Conservation (phyloP, 768 basidiomycete species). For the Pluteus cervinus region DNA sequence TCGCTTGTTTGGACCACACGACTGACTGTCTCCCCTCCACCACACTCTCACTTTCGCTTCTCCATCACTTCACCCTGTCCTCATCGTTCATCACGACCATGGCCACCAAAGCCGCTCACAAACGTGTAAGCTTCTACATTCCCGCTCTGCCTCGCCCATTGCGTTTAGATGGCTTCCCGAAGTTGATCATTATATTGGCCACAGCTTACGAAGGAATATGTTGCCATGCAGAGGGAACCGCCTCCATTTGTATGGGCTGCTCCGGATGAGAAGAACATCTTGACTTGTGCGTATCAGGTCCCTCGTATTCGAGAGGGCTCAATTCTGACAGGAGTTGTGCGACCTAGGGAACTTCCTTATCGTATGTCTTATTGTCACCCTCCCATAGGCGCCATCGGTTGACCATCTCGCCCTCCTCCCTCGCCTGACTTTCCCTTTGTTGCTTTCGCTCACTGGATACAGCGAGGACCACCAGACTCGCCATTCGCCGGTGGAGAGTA, state of each 20-base stretch:
- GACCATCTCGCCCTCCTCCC: constrained; percentile 3
- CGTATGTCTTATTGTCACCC: too few relatives aligned
- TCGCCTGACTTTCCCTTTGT: constrained; percentile 10
- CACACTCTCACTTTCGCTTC: neutral
- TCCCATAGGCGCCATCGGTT: too few relatives aligned
- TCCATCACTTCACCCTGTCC: constrained; percentile 7
- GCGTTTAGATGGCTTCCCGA: neutral
- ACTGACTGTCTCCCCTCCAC: neutral
- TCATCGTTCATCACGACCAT: constrained; percentile 29
- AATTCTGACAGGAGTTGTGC: constrained; percentile 3
- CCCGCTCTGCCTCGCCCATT: constrained; percentile 1
- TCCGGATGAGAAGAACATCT: constrained; percentile 96
- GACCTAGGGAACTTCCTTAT: constrained; percentile 89
- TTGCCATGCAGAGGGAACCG: constrained; percentile 86
- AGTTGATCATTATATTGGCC: neutral
- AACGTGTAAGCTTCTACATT: constrained; percentile 48
- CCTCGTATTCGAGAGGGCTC: neutral
- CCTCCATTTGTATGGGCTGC: constrained; percentile 95
- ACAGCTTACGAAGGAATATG: constrained; percentile 83
- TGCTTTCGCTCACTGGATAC: constrained; percentile 4
- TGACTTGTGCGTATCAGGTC: constrained; percentile 65
- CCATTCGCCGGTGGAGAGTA: constrained; percentile 92
- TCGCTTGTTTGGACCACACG: too few relatives aligned
- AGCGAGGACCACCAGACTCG: constrained; percentile 94
- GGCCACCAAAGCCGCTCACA: constrained; percentile 84